Base-by-base conservation (phyloP, 495 filamentous ascomycete species). In the Jackrogersella multiformis region DNA sequence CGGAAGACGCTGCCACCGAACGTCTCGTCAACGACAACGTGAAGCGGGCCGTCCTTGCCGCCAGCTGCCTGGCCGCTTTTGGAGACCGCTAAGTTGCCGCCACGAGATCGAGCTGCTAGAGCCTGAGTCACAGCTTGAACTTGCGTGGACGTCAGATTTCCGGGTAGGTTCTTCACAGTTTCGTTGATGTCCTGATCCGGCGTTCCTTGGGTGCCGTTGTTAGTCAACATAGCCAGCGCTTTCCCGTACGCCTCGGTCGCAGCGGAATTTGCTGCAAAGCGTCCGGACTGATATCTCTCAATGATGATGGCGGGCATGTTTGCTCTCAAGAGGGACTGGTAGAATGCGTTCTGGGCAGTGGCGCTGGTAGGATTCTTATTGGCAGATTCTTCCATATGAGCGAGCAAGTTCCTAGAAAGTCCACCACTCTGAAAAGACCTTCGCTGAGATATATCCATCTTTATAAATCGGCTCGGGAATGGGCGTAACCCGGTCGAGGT, bases 11-110 rank as follows among this genome's bases (percentile, higher is more conserved):
- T 82, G 63, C 86, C 87, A 52, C 91, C 87, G 34, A 90, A 80
- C 13, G 92, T 90, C 72, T 99, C 94, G 64, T 97, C 94, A n/a
- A 98, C 92, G 16, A 98, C 92, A 16, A 99, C 95, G 73, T 98
- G 92, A 34, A 98, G 81, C 12, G 94, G 95, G 41, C 87, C 85
- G 34, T 88, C 87, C 78, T 93, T 94, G 2, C 81, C 88, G 42
- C 92, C 92, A 74, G 80, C 55, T 66, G 78, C 71, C 72, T 77
- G 57, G 75, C 76, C 36, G 20, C 61, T 64, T 79, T 82, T 74
- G 12, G 78, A 67, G 24, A 86, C 77, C 5, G 84, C 83, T 57
- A 91, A 71, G 72, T 89, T 89, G 55, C 86, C 85, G 34, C 92
- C 92, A 38, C 85, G 81, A 39, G 83, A 85, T 21, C 87, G 87